Evolutionary conservation across 2,329 filamentous ascomycete species (phyloP).

Genomic region (Graphilbum fragrans): DNA sequence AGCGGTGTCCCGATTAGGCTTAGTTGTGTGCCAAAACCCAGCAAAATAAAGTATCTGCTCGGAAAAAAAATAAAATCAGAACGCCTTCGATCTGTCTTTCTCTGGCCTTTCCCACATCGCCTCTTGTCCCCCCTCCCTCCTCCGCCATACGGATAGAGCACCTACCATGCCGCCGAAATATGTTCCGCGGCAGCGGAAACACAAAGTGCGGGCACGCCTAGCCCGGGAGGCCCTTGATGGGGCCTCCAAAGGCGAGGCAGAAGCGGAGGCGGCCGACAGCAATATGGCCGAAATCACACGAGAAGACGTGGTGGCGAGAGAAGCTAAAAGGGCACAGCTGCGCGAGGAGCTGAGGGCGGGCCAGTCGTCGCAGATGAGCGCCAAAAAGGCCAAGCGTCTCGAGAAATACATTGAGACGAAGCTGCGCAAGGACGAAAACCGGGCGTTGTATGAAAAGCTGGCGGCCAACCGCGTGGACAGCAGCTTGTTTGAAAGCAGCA

Average conservation of each 20-base stretch:
- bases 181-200: conserved; percentile 54
- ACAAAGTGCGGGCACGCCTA: conserved; percentile 54
- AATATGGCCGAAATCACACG: conserved; percentile 43
- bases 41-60: no score
- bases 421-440: conserved; percentile 85
- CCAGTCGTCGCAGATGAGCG: conserved; percentile 36
- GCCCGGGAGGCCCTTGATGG: conserved; percentile 21
- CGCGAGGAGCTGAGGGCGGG: conserved; percentile 35
- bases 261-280: conserved; percentile 24
- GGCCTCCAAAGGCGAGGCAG: conserved; percentile 26
- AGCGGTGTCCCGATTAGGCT: no score
- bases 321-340: conserved; percentile 42
- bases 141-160: no score
- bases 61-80: conserved; percentile 2
- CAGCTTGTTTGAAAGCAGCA: conserved; percentile 65
- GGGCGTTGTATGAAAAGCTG: conserved; percentile 72
- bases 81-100: no score
- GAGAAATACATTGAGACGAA: conserved; percentile 76
- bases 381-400: conserved; percentile 54
- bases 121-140: no score
- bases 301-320: conserved; percentile 31
- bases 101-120: no score
- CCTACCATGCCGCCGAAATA: conserved; percentile 29
- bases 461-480: conserved; percentile 72
- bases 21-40: no score